These are phyloP conservation scores for Cupressus sempervirens DNA, from an alignment of 75 land plant species.

Conservation along the genomic window DNA sequence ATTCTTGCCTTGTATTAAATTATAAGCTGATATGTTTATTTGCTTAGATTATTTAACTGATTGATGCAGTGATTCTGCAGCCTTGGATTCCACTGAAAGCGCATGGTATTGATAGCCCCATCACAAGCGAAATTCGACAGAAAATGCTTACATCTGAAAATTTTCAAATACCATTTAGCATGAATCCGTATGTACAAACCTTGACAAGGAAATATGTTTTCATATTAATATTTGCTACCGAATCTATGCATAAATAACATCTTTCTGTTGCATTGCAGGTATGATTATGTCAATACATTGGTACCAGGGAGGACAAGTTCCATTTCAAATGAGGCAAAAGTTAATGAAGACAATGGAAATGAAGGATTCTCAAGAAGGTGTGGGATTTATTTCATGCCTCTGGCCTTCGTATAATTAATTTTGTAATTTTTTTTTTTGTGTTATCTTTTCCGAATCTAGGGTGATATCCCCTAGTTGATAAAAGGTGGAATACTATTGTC, in stretches of 20 bases:
- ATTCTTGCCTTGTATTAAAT: neutral
- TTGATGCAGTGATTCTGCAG: conserved; percentile 15
- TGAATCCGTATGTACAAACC: conserved; percentile 30
- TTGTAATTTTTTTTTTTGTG: neutral
- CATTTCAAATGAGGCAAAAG: conserved; percentile 4
- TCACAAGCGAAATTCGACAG: conserved; percentile 26
- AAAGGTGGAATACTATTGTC: neutral
- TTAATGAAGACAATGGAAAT: conserved; percentile 19
- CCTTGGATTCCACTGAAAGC: conserved; percentile 47
- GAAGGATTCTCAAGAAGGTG: conserved; percentile 47
- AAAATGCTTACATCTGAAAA: conserved; percentile 24
- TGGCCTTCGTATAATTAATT: neutral
- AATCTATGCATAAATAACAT: neutral
- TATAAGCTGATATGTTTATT: neutral
- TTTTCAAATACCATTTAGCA: conserved; percentile 24
- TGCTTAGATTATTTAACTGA: neutral
- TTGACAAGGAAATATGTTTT: neutral
- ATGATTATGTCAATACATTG: conserved; percentile 31
- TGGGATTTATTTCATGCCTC: neutral
- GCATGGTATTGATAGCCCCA: conserved; percentile 49
- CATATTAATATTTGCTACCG: neutral
- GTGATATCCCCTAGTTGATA: neutral
- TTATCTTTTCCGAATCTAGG: neutral
- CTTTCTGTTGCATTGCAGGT: conserved; percentile 18
- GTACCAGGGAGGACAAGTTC: conserved; percentile 39